These are phyloP conservation scores for Cladobotryum mycophilum DNA, from an alignment of 2,329 filamentous ascomycete genomes.

Conservation along the genomic window DNA sequence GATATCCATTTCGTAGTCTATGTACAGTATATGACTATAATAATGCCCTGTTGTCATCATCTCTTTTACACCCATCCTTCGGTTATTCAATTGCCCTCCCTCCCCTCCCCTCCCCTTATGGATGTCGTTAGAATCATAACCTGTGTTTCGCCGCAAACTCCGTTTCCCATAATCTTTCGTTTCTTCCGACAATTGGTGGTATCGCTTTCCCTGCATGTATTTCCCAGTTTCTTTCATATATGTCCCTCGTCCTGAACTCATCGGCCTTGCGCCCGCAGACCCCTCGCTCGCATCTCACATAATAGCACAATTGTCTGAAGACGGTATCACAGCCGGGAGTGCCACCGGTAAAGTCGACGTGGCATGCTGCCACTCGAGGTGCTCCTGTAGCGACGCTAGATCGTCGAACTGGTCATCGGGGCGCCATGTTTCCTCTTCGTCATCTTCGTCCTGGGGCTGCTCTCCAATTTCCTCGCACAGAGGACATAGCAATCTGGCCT, in stretches of 20 bases:
- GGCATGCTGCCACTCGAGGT: constrained; percentile 52
- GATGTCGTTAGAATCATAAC: constrained; percentile 1
- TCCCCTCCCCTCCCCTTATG: neutral
- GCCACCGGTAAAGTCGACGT: constrained; percentile 32
- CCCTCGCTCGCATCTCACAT: constrained; percentile 31
- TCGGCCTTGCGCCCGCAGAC: no score
- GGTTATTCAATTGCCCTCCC: neutral
- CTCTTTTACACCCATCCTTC: constrained; percentile 6
- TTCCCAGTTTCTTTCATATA: no score
- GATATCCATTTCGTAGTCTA: constrained; percentile 13
- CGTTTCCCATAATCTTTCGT: constrained; percentile 7
- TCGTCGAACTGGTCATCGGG: constrained; percentile 47
- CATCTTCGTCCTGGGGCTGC: constrained; percentile 36
- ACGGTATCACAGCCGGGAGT: constrained; percentile 26
- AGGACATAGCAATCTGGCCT: constrained; percentile 46
- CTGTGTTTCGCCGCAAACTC: constrained; percentile 10
- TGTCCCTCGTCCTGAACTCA: no score
- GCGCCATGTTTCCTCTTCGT: constrained; percentile 44
- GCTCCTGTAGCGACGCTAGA: constrained; percentile 44
- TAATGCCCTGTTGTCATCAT: constrained; percentile 3
- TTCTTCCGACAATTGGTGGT: constrained; percentile 1
- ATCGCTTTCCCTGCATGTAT: neutral
- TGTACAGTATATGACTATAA: constrained; percentile 19
- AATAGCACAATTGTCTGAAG: constrained; percentile 36
- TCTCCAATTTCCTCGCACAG: constrained; percentile 50